Evolutionary conservation across 495 filamentous ascomycete species (phyloP), one percentile per base, ranked within the genome.

Genomic region (Penicillium tannophilum): DNA sequence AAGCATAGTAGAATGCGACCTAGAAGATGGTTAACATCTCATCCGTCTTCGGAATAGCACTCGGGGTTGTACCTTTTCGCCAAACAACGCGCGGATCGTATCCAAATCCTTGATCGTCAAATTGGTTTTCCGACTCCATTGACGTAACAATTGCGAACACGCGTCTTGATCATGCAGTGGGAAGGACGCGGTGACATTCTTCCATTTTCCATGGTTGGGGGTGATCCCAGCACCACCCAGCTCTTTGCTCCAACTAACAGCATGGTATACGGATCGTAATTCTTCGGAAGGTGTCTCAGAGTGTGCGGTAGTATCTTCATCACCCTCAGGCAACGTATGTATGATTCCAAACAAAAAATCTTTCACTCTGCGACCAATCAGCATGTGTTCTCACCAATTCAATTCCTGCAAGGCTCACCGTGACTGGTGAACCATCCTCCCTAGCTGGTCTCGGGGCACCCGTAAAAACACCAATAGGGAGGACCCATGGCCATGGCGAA

Each of bases 1-100:
- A 98, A 4, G 93, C 92, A 69, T 95, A 98, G 73, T 98, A 98
- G 69, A 91, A 97, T 23, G 91, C 94, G 50, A 98, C 81, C 82
- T 86, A 28, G 1, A 52, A 36, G 10, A 10, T 14, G 0, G 33
- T 36, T 36, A 36, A 36, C 33, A 12, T 36, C 8, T 36, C 33
- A 14, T 36, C 33, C 3, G 28, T 28, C 3, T 28, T 45, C 23
- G 3, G 10, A 12, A 36, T 11, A 12, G 10, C 33, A 36, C 33
- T 36, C 12, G 10, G 1, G 10, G 1, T 11, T 3, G 43, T 62
- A 86, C 91, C 80, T 90, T 92, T 76, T 97, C 94, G 36, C 94
- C 94, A 65, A 96, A 90, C 33, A 87, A 76, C 61, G 96, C 85
- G 10, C 91, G 84, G 56, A 98, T 95, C 39, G 85, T 83, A 65